Percentiles rank a stretch among this genome's conserved stretches.
Conservation (phyloP, 2,329 filamentous ascomycete genomes). For the Fusarium falciforme region DNA sequence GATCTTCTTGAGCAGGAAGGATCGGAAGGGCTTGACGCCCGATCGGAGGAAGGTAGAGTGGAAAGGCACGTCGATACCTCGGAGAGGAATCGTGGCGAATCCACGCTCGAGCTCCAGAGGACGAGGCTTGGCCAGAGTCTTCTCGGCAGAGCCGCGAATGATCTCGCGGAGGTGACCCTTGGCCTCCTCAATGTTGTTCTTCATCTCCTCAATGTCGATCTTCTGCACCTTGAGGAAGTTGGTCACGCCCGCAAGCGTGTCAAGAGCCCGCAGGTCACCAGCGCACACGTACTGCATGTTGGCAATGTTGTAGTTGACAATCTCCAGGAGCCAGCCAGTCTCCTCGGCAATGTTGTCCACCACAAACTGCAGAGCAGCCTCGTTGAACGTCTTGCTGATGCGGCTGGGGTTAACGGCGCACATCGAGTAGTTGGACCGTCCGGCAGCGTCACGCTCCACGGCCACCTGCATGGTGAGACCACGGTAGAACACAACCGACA, state of each 20-base stretch:
- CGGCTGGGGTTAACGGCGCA: slow-evolving; percentile 98
- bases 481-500: slow-evolving; percentile 99
- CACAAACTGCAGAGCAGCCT: slow-evolving; percentile 95
- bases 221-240: slow-evolving; percentile 98
- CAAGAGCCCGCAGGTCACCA: slow-evolving; percentile 76
- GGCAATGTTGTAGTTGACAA: slow-evolving; percentile 94
- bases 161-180: slow-evolving; percentile 91
- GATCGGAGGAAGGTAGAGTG: slow-evolving; percentile 98
- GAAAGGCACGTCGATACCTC: slow-evolving; percentile 98
- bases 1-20: slow-evolving; percentile 99
- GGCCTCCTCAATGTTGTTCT: slow-evolving; percentile 90
- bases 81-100: slow-evolving; percentile 95
- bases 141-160: slow-evolving; percentile 86
- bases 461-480: slow-evolving; percentile 99
- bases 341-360: slow-evolving; percentile 95
- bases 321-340: slow-evolving; percentile 95
- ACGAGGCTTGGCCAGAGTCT: slow-evolving; percentile 88
- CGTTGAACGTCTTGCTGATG: slow-evolving; percentile 98
- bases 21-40: slow-evolving; percentile 98
- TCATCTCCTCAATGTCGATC: slow-evolving; percentile 95
- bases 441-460: slow-evolving; percentile 92
- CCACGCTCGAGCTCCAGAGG: slow-evolving; percentile 93
- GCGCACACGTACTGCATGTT: slow-evolving; percentile 82
- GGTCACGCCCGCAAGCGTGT: slow-evolving; percentile 81
- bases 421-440: slow-evolving; percentile 99